Evolutionary conservation across 768 basidiomycete species (phyloP).

Genomic region (Mycena floridula): DNA sequence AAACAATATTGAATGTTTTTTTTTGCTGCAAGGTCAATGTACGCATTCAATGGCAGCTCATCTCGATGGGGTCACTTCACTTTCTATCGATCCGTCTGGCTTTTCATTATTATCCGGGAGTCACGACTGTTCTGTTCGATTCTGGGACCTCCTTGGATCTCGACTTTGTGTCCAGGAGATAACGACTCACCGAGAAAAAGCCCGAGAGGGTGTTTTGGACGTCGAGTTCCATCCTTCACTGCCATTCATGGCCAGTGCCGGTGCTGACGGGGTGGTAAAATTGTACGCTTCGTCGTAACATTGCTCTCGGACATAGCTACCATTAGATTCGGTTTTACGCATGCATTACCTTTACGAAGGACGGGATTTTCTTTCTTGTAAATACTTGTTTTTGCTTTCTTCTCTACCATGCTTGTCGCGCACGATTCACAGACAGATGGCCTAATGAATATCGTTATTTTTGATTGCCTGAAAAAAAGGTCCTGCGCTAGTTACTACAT

Average conservation of each 20-base stretch:
- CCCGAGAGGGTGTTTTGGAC: slow-evolving; percentile 84
- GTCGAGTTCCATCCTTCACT: slow-evolving; percentile 80
- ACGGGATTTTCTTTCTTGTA: slow-evolving; percentile 9
- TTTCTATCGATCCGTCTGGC: slow-evolving; percentile 83
- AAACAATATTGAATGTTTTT: slow-evolving; percentile 1
- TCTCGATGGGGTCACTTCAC: slow-evolving; percentile 84
- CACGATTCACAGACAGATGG: not conserved
- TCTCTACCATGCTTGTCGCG: not conserved
- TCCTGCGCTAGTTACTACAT: no score
- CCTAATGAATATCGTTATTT: no score
- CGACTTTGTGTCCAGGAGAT: slow-evolving; percentile 85
- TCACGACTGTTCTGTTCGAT: slow-evolving; percentile 90
- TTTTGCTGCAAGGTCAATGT: slow-evolving; percentile 56
- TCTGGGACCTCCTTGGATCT: slow-evolving; percentile 87
- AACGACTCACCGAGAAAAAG: slow-evolving; percentile 84
- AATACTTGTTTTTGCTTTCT: slow-evolving; percentile 7
- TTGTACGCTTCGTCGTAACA: slow-evolving; percentile 79
- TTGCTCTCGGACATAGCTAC: no score
- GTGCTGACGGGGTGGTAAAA: slow-evolving; percentile 93
- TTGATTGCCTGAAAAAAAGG: no score
- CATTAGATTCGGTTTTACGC: not conserved
- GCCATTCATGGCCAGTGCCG: slow-evolving; percentile 87
- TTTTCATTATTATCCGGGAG: slow-evolving; percentile 86
- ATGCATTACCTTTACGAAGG: not conserved
- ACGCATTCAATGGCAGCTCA: slow-evolving; percentile 90